Base-by-base conservation (phyloP, 169 alveolate species). In the Plasmodium chabaudi region DNA sequence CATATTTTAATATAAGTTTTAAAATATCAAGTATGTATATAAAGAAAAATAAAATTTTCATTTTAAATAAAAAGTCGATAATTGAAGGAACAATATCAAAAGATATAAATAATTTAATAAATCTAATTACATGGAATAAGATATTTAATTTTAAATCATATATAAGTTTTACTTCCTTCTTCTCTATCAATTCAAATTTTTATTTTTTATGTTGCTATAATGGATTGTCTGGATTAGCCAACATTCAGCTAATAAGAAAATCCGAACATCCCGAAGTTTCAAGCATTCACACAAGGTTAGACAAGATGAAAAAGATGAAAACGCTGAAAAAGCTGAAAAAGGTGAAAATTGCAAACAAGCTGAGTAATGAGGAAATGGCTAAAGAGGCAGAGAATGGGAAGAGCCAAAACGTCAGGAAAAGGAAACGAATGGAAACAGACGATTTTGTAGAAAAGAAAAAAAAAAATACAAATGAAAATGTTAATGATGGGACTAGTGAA, bases 171-270 rank as follows among this genome's bases (percentile, higher is more conserved):
- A 15, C 65, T 9, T 17, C 77, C 1, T 15, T 64, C 23, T 77
- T 25, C 15, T 23, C 23, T 13, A 23, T 64, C 5, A 4, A 44
- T 15, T 17, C 56, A 9, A 4, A 68, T 9, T 5, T 77, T 0
- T 39, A 77, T 56, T 77, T 77, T 47, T 9, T 77, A 2, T 77
- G 75, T 56, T 77, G 77, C 9, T 77, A 63, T 56, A 44, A 63
- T 47, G 88, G 88, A n/a, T 1, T 77, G 13, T 17, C 44, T 12
- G 88, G 88, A 5, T n/a, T 23, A 25, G 34, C 88, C 0, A 64
- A 77, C 15, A 68, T 77, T 27, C 49, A 61, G 17, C 12, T 51
- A 63, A 7, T 60, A 51, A 63, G 2, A 34, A 63, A 1, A 7
- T 21, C 25, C 25, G 25, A 21, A 0, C 25, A 21, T 21, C 1